Conservation (phyloP, 768 basidiomycete genomes). For the Kondoa subrosea region DNA sequence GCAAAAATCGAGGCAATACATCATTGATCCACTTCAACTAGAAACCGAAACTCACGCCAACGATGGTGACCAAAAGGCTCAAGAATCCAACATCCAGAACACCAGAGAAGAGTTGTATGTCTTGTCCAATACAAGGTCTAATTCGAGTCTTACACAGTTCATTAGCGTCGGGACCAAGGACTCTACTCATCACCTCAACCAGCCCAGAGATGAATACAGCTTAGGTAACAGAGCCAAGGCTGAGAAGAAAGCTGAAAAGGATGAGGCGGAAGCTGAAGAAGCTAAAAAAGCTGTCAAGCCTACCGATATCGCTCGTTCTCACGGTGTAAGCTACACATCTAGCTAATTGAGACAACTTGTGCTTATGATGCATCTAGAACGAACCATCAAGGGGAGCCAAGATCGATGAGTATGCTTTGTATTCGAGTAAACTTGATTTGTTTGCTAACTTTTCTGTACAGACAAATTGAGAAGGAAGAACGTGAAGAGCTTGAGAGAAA, state of each 20-base stretch:
- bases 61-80: slow-evolving; percentile 10
- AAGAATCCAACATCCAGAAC: neutral
- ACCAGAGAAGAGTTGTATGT: neutral
- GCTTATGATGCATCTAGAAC: neutral
- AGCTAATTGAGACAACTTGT: neutral
- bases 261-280: neutral
- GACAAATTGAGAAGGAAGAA: neutral
- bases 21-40: neutral
- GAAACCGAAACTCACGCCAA: neutral
- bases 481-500: slow-evolving; percentile 3
- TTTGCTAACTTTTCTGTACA: neutral
- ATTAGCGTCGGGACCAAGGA: neutral
- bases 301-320: neutral
- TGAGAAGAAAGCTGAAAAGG: slow-evolving; percentile 4
- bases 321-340: neutral
- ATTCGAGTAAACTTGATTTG: neutral
- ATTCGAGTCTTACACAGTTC: neutral
- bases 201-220: too few relatives aligned
- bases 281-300: neutral
- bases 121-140: neutral
- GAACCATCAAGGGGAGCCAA: slow-evolving; percentile 4
- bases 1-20: neutral
- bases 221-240: too few relatives aligned
- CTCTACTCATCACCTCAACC: neutral
- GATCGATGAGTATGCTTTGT: slow-evolving; percentile 4